Evolutionary conservation across 2,329 filamentous ascomycete species (phyloP), one percentile per base, ranked within the genome.

Genomic region (Aspergillus ochraceus): DNA sequence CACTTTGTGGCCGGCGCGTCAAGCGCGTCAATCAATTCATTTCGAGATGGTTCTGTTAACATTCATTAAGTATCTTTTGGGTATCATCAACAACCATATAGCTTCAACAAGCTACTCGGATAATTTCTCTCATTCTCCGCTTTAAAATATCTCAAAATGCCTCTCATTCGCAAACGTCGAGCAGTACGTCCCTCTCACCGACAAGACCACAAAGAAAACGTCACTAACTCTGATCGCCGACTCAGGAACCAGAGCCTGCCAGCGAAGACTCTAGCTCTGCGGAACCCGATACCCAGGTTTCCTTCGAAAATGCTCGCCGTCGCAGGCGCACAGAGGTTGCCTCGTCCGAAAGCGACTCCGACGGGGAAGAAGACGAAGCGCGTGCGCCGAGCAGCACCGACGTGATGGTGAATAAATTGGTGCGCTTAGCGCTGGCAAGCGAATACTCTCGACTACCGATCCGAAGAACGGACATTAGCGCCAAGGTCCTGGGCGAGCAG

Each of bases 401-500:
- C 49, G 71, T 74, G 50, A 79, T 87, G 71, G 81, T 85, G 6
- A 87, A 87, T 70, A 86, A 86, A 68, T 72, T 89, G 56, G 84
- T 88, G 49, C 83, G 86, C 2, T 76, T 88, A 46, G 86, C 86
- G 1, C 71, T 89, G 10, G 79, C 86, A 6, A 84, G 83, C 71
- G 86, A 88, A 66, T 86, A 85, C 68, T 79, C 85, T 22, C 80
- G 86, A 17, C 79, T 77, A 55, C 82, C 84, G 0, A 83, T 89
- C 51, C 82, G 85, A 45, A 76, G 86, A 32, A 76, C 76, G 36
- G 86, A 88, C 54, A 83, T 89, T 61, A 81, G 76, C 55, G 75
- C 81, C 53, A 88, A 87, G 69, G 91, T 96, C 0, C 85, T 97
- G 10, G 90, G 90, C 0, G 79, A 84, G 19, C 83, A 87, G 50